A percentile compares a stretch with the other conserved stretches of the same genome.
Conservation (phyloP, 2,329 filamentous ascomycete species). For the Coniella lustricola region DNA sequence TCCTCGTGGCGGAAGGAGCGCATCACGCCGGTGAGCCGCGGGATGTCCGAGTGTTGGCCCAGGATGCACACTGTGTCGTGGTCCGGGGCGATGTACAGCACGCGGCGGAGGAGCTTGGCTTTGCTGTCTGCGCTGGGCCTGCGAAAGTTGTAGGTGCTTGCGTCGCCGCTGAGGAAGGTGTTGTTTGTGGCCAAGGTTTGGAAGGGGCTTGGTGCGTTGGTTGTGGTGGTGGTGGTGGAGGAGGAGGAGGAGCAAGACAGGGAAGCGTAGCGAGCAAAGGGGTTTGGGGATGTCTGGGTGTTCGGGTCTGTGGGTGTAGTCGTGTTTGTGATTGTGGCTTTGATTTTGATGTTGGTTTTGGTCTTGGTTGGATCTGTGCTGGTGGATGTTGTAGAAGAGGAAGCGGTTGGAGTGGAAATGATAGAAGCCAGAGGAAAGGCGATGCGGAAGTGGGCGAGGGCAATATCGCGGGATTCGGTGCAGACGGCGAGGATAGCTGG, state of each 20-base stretch:
- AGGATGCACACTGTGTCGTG: constrained; percentile 27
- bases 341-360: too few relatives aligned
- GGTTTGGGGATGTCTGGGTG: not conserved
- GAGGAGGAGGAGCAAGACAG: too few relatives aligned
- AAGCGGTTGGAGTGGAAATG: not conserved
- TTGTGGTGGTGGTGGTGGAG: not conserved
- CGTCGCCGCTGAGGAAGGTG: constrained; percentile 15
- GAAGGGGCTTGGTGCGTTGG: not conserved
- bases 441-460: constrained; percentile 26
- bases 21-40: constrained; percentile 19
- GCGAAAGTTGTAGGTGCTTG: constrained; percentile 7
- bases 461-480: constrained; percentile 26
- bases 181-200: not conserved
- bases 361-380: too few relatives aligned
- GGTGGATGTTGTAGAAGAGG: too few relatives aligned
- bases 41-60: constrained; percentile 22
- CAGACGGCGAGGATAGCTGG: constrained; percentile 26
- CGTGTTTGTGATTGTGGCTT: too few relatives aligned
- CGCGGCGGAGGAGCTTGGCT: constrained; percentile 14
- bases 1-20: constrained; percentile 20
- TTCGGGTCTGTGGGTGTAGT: too few relatives aligned
- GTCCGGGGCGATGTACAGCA: constrained; percentile 26
- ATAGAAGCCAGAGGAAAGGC: constrained; percentile 22
- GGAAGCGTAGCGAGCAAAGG: not conserved
- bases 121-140: constrained; percentile 1